Evolutionary conservation across 208 protist species (phyloP).

Genomic region (Trypanosoma platydactyli): DNA sequence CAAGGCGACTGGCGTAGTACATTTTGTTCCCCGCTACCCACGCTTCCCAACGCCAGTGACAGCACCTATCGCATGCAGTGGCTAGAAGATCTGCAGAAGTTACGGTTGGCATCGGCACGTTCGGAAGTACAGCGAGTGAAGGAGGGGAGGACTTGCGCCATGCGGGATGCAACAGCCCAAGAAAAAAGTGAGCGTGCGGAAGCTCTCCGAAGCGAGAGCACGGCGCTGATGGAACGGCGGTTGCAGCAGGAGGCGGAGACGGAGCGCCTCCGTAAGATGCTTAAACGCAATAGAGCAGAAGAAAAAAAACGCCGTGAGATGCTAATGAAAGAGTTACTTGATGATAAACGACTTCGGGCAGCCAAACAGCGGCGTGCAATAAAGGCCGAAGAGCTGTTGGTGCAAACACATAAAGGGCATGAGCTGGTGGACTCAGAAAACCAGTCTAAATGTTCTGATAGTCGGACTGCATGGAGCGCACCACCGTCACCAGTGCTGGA

Average conservation of each 20-base stretch:
- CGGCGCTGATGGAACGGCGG: conserved; percentile 9
- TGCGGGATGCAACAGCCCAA: conserved; percentile 11
- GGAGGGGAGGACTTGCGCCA: conserved; percentile 18
- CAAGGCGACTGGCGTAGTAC: conserved; percentile 3
- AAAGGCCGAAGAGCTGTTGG: not conserved
- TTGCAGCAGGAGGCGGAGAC: conserved; percentile 3
- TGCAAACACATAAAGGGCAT: conserved; percentile 28
- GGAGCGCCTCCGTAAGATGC: not conserved
- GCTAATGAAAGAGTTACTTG: not conserved
- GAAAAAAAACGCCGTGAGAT: conserved; percentile 6
- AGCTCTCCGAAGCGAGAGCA: conserved; percentile 10
- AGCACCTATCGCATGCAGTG: conserved; percentile 10
- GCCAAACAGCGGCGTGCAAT: conserved; percentile 4
- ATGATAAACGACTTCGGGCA: conserved; percentile 1
- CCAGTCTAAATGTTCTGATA: too few species aligned
- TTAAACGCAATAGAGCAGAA: not conserved
- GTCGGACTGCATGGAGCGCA: too few species aligned
- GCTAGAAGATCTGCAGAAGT: conserved; percentile 11
- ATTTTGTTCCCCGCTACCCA: not conserved
- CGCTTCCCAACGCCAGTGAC: conserved; percentile 8
- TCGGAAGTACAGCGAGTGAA: conserved; percentile 4
- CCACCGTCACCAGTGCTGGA: too few species aligned
- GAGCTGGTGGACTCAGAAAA: conserved; percentile 39
- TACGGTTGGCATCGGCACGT: conserved; percentile 13
- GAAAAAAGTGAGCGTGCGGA: conserved; percentile 21